Conservation (phyloP, 2,329 filamentous ascomycete species). For the Aotearoamyces nothofagi region DNA sequence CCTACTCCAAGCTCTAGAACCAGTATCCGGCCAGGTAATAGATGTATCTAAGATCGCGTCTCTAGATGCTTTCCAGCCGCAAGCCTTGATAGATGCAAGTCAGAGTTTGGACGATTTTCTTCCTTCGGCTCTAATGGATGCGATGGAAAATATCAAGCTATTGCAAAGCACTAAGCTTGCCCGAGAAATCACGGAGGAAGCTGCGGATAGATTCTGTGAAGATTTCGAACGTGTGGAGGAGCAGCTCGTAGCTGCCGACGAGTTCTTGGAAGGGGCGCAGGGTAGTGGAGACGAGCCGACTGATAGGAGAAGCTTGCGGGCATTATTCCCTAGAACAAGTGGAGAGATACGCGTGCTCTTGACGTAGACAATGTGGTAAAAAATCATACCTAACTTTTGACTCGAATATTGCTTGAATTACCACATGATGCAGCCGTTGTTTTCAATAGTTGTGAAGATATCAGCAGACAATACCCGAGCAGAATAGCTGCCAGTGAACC, state of each 20-base stretch:
- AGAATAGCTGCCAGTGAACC: too few species aligned
- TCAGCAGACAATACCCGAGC: too few species aligned
- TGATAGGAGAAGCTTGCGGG: slow-evolving; percentile 12
- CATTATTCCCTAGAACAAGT: slow-evolving; percentile 19
- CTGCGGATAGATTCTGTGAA: slow-evolving; percentile 68
- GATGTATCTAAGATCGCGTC: slow-evolving; percentile 41
- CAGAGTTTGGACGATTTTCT: slow-evolving; percentile 80
- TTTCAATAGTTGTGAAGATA: too few species aligned
- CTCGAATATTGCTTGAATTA: too few species aligned
- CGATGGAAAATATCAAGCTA: slow-evolving; percentile 62
- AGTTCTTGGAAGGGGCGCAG: slow-evolving; percentile 21
- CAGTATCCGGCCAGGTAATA: slow-evolving; percentile 23
- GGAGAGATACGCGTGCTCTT: slow-evolving; percentile 20
- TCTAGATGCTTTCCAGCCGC: slow-evolving; percentile 44
- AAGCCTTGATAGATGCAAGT: slow-evolving; percentile 48
- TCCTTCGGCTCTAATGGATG: slow-evolving; percentile 85
- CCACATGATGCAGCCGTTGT: too few species aligned
- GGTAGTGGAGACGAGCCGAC: slow-evolving; percentile 9
- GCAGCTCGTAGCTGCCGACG: slow-evolving; percentile 42
- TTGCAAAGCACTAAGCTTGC: slow-evolving; percentile 60
- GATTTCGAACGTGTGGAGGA: slow-evolving; percentile 64
- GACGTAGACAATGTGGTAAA: too few species aligned
- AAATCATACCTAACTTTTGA: too few species aligned
- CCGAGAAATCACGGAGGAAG: slow-evolving; percentile 65
- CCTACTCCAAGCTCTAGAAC: slow-evolving; percentile 40